Evolutionary conservation across 441 rosid species (phyloP).

Genomic region (Lagerstroemia fauriei): DNA sequence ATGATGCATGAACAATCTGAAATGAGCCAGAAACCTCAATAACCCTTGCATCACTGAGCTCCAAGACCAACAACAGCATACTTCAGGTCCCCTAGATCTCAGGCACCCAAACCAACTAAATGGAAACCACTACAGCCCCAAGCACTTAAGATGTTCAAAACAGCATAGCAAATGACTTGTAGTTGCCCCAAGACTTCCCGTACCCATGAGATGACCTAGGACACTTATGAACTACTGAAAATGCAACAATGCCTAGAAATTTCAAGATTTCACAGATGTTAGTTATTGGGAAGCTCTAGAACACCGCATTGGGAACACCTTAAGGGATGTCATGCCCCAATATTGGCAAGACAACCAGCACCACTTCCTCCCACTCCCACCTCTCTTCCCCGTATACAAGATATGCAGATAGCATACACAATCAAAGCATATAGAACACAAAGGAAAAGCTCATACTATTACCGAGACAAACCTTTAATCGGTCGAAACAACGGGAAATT

Average conservation of each 20-base stretch:
- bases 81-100: neutral
- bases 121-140: neutral
- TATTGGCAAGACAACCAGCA: neutral
- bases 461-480: conserved; percentile 61
- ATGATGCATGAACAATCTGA: too few relatives aligned
- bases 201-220: neutral
- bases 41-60: neutral
- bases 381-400: neutral
- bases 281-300: neutral
- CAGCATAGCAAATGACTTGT: neutral
- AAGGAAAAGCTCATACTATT: neutral
- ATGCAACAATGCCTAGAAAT: neutral
- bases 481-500: conserved; percentile 57
- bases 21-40: neutral
- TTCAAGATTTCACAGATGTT: neutral
- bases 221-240: neutral
- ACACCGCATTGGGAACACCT: neutral
- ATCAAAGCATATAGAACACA: neutral
- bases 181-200: neutral
- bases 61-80: neutral
- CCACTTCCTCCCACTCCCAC: neutral
- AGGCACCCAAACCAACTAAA: neutral
- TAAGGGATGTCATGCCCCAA: neutral
- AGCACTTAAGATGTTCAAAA: neutral
- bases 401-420: neutral